Evolutionary conservation across 768 basidiomycete species (phyloP).

Genomic region (Boletus vinaceobasis): DNA sequence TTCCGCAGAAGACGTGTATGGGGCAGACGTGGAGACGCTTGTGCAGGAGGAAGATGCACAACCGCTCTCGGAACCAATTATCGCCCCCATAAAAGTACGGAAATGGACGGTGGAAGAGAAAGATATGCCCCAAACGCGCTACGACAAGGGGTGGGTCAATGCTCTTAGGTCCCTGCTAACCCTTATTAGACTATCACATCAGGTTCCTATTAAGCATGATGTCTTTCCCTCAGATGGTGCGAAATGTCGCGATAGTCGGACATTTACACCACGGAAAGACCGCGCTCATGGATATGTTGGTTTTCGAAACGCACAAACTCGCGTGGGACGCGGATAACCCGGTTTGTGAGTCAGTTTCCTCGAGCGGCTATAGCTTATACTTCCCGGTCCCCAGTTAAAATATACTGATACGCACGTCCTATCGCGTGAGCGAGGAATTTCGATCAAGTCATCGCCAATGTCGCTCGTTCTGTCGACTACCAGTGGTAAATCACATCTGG

Average conservation of each 20-base stretch:
- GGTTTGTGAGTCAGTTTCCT: conserved; percentile 44
- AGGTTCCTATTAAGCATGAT: conserved; percentile 94
- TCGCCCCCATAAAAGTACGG: conserved; percentile 91
- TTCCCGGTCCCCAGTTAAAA: conserved; percentile 54
- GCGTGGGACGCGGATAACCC: conserved; percentile 89
- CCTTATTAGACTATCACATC: conserved; percentile 12
- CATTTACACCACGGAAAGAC: conserved; percentile 99
- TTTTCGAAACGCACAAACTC: conserved; percentile 94
- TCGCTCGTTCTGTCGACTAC: conserved; percentile 85
- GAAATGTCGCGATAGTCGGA: conserved; percentile 94
- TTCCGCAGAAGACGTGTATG: conserved; percentile 88
- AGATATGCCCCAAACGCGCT: conserved; percentile 94
- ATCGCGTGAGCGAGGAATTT: conserved; percentile 84
- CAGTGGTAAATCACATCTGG: conserved; percentile 85
- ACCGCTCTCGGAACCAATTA: conserved; percentile 89
- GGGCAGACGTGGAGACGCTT: conserved; percentile 88
- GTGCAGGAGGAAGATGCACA: conserved; percentile 99
- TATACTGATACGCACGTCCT: conserved; percentile 96
- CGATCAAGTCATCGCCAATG: conserved; percentile 96
- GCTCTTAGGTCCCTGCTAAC: background rate
- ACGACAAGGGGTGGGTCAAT: conserved; percentile 82
- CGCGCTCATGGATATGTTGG: conserved; percentile 93
- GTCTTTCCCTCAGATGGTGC: conserved; percentile 87
- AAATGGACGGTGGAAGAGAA: conserved; percentile 96
- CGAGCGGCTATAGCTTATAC: conserved; percentile 18